Percentiles rank a stretch among this genome's conserved stretches.
These are phyloP conservation scores for Amanita polypyramis DNA, from an alignment of 768 basidiomycete species.

Conservation along the genomic window DNA sequence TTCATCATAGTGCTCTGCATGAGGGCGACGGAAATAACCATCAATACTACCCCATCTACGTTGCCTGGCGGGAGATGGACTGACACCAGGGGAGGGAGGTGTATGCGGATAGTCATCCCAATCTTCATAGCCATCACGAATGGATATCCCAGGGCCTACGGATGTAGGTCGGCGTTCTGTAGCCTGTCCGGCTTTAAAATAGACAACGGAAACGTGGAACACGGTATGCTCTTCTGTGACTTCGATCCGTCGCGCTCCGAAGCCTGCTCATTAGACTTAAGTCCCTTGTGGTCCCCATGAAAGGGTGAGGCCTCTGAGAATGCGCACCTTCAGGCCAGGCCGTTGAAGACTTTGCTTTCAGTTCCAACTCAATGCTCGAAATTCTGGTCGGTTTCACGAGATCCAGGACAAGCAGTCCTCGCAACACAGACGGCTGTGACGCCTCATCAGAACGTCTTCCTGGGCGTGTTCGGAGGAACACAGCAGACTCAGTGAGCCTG, in stretches of 20 bases:
- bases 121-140: conserved; percentile 23
- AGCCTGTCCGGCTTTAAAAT: conserved; percentile 53
- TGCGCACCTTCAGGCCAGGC: conserved; percentile 80
- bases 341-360: conserved; percentile 61
- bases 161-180: conserved; percentile 27
- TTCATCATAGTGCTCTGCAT: conserved; percentile 23
- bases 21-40: conserved; percentile 21
- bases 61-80: conserved; percentile 1
- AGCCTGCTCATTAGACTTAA: conserved; percentile 22
- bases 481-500: conserved; percentile 62
- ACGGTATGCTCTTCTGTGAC: conserved; percentile 70
- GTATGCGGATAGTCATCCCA: conserved; percentile 9
- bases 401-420: conserved; percentile 50
- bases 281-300: conserved; percentile 1
- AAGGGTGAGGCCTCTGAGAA: not conserved
- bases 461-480: conserved; percentile 48
- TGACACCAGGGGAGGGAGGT: not conserved
- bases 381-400: conserved; percentile 73
- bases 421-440: conserved; percentile 40
- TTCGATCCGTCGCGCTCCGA: conserved; percentile 67
- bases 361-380: conserved; percentile 72
- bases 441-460: conserved; percentile 21
- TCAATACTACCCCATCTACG: conserved; percentile 22
- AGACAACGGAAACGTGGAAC: conserved; percentile 58
- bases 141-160: conserved; percentile 36